phyloP scores from a whole-genome alignment of 148 eudicot genomes.

The Nepenthes gracilis region DNA sequence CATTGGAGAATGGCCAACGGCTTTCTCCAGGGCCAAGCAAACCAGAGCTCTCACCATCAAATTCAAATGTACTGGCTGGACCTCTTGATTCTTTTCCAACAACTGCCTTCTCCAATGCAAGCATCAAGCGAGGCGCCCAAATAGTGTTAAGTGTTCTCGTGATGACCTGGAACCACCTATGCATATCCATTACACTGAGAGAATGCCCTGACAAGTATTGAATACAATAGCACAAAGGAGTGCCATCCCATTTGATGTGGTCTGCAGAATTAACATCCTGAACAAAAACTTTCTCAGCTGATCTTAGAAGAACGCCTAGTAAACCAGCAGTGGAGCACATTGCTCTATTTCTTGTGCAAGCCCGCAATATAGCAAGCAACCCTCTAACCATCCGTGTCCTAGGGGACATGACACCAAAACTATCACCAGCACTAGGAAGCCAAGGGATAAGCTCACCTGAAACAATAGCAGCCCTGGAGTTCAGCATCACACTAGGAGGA shows the following conservation, averaged over 20 bases:
- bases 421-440: conserved; percentile 67
- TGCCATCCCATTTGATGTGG: conserved; percentile 76
- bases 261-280: conserved; percentile 33
- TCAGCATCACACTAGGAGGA: conserved; percentile 99
- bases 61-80: conserved; percentile 90
- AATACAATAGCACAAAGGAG: conserved; percentile 82
- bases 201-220: conserved; percentile 94
- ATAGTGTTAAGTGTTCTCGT: conserved; percentile 41
- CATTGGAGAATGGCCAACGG: conserved; percentile 92
- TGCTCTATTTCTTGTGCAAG: conserved; percentile 94
- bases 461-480: conserved; percentile 96
- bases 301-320: conserved; percentile 63
- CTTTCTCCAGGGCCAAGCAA: conserved; percentile 97
- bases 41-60: conserved; percentile 99
- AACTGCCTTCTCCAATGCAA: conserved; percentile 84
- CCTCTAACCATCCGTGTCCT: conserved; percentile 98
- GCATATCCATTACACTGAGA: conserved; percentile 68
- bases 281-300: conserved; percentile 74
- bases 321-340: conserved; percentile 97
- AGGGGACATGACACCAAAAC: conserved; percentile 71
- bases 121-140: conserved; percentile 76
- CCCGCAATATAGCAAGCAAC: conserved; percentile 78
- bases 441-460: conserved; percentile 89
- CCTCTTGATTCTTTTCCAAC: conserved; percentile 90
- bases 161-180: conserved; percentile 69